Evolutionary conservation across 352 stramenopile genomes (phyloP), one percentile per base, ranked within the genome.

Genomic region (Blastocystis sp.): DNA sequence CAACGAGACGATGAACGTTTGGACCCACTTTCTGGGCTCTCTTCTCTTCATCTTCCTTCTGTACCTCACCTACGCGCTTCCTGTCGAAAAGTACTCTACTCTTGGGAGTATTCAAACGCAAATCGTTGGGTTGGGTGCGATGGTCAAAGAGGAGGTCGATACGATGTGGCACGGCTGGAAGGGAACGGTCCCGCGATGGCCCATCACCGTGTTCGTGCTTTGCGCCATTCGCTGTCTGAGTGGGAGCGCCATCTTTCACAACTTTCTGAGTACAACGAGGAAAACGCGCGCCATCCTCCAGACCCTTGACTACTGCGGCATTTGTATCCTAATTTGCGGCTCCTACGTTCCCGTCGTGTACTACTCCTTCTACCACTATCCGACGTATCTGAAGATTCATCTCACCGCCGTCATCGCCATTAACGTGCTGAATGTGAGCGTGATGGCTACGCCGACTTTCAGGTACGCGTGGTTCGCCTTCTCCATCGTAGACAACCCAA

Each of bases 1-100:
- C 31, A 89, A 89, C 26, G 79, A 89, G 79, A 89, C 79, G 63
- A 66, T 89, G 67, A 89, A 89, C 41, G 51, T 89, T 0, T 89
- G 79, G 79, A 80, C 79, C 9, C 79, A 89, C 41, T 24, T 89
- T 6, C 26, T 89, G 1, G 79, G 79, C 9, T 24, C 67, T 3
- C 26, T 65, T 19, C 31, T 89, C 19, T 89, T 89, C 37, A 29
- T 89, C 39, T 89, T 78, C 51, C 59, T 89, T 31, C 60, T 85
- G 31, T 85, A 67, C 39, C 41, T 85, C 19, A 85, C 74, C 13
- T 85, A 69, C 45, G 35, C 45, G 33, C 26, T 85, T 66, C 74
- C 74, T 13, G 39, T 62, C 45, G 45, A 55, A 19, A 6, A 55
- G 6, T 55, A 19, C 10, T n/a, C 19, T 39, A 31, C 67, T 59